These are phyloP conservation scores for Silene vulgaris DNA, from an alignment of 179 eudicot species.

Conservation along the genomic window DNA sequence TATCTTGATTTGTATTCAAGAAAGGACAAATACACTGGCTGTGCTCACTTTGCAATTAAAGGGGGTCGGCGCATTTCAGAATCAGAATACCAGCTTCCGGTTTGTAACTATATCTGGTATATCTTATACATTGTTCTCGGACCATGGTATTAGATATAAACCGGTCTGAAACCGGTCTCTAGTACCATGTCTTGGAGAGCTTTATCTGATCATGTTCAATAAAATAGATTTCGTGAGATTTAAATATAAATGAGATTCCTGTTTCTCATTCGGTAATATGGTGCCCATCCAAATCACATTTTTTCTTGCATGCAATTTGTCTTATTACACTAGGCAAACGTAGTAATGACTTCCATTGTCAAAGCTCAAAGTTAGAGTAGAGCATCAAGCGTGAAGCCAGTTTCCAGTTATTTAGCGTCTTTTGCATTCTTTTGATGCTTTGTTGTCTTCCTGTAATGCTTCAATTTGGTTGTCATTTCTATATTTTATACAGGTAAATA, in stretches of 20 bases:
- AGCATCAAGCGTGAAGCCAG: background rate
- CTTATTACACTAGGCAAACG: background rate
- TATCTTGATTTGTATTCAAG: slow-evolving; percentile 91
- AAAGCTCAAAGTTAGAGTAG: background rate
- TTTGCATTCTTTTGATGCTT: slow-evolving; percentile 11
- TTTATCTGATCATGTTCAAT: background rate
- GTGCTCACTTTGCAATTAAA: slow-evolving; percentile 95
- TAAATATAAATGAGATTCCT: background rate
- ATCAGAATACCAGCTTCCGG: slow-evolving; percentile 91
- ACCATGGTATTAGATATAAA: background rate
- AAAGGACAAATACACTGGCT: slow-evolving; percentile 79
- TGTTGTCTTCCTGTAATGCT: background rate
- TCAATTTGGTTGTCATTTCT: slow-evolving; percentile 7
- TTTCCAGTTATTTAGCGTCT: background rate
- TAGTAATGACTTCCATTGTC: slow-evolving; percentile 2
- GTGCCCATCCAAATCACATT: background rate
- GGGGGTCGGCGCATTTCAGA: slow-evolving; percentile 84
- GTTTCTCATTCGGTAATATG: background rate
- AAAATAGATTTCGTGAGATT: background rate
- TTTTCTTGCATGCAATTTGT: background rate
- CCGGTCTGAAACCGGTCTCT: background rate
- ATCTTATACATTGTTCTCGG: slow-evolving; percentile 4
- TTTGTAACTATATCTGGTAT: slow-evolving; percentile 32
- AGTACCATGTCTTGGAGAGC: background rate
- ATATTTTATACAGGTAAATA: background rate